Percentiles rank a stretch among this genome's conserved stretches.
Conservation (phyloP, 2,329 filamentous ascomycete species). For the Parascedosporium putredinis region DNA sequence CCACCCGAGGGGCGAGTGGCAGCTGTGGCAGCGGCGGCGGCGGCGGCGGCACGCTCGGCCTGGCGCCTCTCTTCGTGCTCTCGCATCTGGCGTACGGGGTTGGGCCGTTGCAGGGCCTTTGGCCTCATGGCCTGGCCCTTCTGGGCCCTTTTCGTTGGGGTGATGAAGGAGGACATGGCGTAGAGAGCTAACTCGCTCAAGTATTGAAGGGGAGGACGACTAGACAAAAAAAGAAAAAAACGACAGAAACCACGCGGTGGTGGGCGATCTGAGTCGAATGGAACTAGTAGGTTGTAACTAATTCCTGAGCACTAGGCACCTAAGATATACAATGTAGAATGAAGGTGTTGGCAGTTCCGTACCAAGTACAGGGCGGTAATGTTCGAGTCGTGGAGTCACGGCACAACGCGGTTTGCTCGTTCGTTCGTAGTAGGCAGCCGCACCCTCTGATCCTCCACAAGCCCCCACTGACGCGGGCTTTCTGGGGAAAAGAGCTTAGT, state of each 20-base stretch:
- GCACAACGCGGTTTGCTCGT: too few relatives aligned
- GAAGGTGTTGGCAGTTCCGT: background rate
- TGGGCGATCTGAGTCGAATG: too few relatives aligned
- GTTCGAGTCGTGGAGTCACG: too few relatives aligned
- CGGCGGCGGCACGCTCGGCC: constrained; percentile 20
- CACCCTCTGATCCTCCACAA: background rate
- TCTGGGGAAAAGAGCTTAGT: too few relatives aligned
- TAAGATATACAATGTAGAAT: background rate
- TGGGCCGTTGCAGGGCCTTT: constrained; percentile 29
- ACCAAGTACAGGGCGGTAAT: too few relatives aligned
- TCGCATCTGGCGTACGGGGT: constrained; percentile 39
- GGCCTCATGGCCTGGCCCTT: constrained; percentile 23
- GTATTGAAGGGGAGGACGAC: too few relatives aligned
- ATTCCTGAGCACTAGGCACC: too few relatives aligned
- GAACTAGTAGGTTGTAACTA: too few relatives aligned
- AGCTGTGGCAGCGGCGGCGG: constrained; percentile 18
- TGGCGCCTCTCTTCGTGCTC: constrained; percentile 38
- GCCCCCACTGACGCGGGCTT: too few relatives aligned
- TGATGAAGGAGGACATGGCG: constrained; percentile 38
- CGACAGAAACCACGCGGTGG: too few relatives aligned
- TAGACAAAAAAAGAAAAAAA: too few relatives aligned
- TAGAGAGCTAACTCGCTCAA: too few relatives aligned
- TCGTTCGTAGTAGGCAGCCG: background rate
- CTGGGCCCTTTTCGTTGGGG: constrained; percentile 25
- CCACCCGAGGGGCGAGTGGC: constrained; percentile 22